Evolutionary conservation across 805 yeast genomes (phyloP), one percentile per base, ranked within the genome.

Genomic region (Yarrowia phangngaensis): DNA sequence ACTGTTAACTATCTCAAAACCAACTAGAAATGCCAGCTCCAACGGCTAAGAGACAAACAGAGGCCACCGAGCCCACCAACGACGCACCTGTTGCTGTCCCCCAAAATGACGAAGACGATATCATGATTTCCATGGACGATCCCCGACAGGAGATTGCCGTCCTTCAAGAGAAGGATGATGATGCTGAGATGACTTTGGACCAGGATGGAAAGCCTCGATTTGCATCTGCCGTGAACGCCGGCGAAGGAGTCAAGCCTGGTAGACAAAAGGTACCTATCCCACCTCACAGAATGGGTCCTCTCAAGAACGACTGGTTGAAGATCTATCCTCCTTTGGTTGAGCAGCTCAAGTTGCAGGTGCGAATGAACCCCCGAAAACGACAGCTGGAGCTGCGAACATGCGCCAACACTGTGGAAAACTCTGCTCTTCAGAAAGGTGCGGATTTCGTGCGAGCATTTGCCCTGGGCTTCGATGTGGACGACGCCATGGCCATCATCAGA

Each of bases 371-470:
- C 55, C 80, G 80, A 63, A 80, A 86, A 19, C 43, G 57, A n/a
- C 84, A 77, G 61, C 95, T 92, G 22, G 95, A 90, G 63, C 66
- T 92, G 60, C 80, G 85, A 66, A 89, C 97, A 2, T 76, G 83
- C 59, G 78, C 82, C 57, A 72, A 72, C 56, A 89, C 97, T 8
- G 82, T 82, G 4, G 98, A 94, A 60, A 83, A 85, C 16, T 90
- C 95, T 40, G 96, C 98, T 8, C 72, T 92, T 55, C 99, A 92
- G 64, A 92, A 92, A 66, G 99, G 97, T 55, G 96, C 95, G 17
- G 99, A 92, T 68, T 92, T 92, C 63, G 78, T 92, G 51, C 84
- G 86, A 62, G 97, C 98, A 0, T 92, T 92, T 68, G 82, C 96
- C 15, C 73, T 90, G 49, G 99, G 99, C 7, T 92, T 92, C 62